Base-by-base conservation (phyloP, 1,284 basidiomycete genomes). In the Termitomyces sp. region DNA sequence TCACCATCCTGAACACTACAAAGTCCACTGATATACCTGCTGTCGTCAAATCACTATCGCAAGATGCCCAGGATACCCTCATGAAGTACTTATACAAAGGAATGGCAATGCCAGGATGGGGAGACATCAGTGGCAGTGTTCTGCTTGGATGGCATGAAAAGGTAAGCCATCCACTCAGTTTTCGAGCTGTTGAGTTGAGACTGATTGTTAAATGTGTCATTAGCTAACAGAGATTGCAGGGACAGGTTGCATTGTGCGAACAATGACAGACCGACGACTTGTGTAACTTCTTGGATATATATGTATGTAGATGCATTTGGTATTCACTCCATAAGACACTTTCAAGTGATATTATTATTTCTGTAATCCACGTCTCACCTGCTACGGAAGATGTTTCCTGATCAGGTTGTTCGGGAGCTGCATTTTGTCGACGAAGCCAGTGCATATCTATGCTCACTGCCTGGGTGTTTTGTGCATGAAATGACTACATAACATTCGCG, bases 21-120 rank as follows among this genome's bases (percentile, higher is more conserved):
- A 93, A 96, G 66, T 80, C 93, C 3, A 79, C 91, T 6, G 96
- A 98, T 59, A 95, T 99, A 54, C 75, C 88, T 1, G 72, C 72
- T 26, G 83, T 91, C 40, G 76, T 98, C 65, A 88, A 87, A 65
- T 69, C 78, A 1, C 79, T 98, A 38, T 81, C 84, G 6, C 80
- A 83, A 56, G 86, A 92, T 44, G 79, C 90, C 57, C 93, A 97
- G 63, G 96, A 97, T 65, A 91, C 86, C 33, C 77, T 98, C 53
- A 99, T 98, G 96, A 97, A 97, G 68, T 99, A 97, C 66, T 74
- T 99, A 21, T 99, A 99, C 83, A 99, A 99, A 74, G 94, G 88
- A 30, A 93, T 93, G 90, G 90, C 77, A 5, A 78, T 84, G 75
- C 84, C 88, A 10, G 91, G 83, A 43, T 89, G 84, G 81, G 86